These are phyloP conservation scores for Xylona heveae DNA, from an alignment of 495 filamentous ascomycete genomes.

Conservation along the genomic window DNA sequence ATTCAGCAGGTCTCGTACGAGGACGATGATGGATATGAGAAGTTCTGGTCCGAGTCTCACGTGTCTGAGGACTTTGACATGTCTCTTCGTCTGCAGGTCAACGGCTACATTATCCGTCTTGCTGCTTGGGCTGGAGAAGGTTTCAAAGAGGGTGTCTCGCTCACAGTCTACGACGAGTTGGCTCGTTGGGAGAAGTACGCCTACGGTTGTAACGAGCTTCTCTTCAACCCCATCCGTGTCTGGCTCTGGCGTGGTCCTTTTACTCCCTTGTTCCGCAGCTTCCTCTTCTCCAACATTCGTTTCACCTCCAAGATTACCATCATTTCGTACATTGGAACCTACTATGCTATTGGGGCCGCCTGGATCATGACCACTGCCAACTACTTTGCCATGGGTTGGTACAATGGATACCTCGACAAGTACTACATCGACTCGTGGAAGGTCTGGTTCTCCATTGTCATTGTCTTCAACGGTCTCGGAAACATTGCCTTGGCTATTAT, in stretches of 20 bases:
- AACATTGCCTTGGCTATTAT: constrained; percentile 24
- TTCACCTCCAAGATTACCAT: constrained; percentile 64
- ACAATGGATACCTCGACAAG: constrained; percentile 22
- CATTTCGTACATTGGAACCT: constrained; percentile 66
- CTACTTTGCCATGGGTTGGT: constrained; percentile 51
- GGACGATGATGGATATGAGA: constrained; percentile 15
- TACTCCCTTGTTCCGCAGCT: constrained; percentile 49
- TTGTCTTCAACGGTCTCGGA: constrained; percentile 13
- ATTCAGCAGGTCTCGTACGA: constrained; percentile 14
- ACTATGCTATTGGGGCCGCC: constrained; percentile 62
- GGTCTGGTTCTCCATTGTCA: constrained; percentile 11
- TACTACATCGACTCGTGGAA: constrained; percentile 28
- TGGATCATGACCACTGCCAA: constrained; percentile 62
- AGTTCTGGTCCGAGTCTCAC: constrained; percentile 21
- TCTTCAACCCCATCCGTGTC: constrained; percentile 17
- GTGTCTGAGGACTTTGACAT: constrained; percentile 25
- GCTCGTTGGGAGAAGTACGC: constrained; percentile 25
- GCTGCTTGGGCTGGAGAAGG: constrained; percentile 19
- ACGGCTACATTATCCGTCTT: constrained; percentile 19
- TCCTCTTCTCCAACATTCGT: constrained; percentile 51
- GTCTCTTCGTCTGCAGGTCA: constrained; percentile 17
- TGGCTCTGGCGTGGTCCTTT: constrained; percentile 41
- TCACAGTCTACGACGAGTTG: constrained; percentile 24
- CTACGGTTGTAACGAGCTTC: constrained; percentile 19
- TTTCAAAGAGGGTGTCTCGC: constrained; percentile 26